Conservation (phyloP, 495 filamentous ascomycete species). For the Aspergillus kassunensis region DNA sequence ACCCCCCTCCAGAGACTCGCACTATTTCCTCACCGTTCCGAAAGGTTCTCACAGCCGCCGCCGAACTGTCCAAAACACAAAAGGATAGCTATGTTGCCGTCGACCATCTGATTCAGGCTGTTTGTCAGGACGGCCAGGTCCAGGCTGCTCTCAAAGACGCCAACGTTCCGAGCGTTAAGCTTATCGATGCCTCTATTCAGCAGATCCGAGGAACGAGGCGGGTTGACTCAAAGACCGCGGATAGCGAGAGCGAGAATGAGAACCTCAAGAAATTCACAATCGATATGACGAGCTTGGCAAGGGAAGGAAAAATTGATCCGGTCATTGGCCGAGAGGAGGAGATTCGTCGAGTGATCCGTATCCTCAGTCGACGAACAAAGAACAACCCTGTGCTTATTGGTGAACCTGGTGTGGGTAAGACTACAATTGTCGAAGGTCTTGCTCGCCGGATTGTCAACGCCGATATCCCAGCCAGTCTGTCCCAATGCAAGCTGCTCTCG, state of each 20-base stretch:
- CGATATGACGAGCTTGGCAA: slow-evolving; percentile 90
- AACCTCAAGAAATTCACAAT: slow-evolving; percentile 96
- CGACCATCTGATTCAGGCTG: slow-evolving; percentile 83
- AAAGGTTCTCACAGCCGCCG: slow-evolving; percentile 75
- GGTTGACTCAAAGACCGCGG: slow-evolving; percentile 93
- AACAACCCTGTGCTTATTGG: slow-evolving; percentile 97
- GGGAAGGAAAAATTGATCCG: slow-evolving; percentile 96
- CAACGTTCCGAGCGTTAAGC: slow-evolving; percentile 86
- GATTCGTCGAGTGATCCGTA: slow-evolving; percentile 88
- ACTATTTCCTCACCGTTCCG: slow-evolving; percentile 74
- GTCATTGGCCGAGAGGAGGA: slow-evolving; percentile 98
- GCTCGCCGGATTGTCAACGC: slow-evolving; percentile 91
- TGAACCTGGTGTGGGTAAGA: slow-evolving; percentile 98
- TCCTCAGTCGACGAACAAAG: slow-evolving; percentile 90
- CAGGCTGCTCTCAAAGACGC: slow-evolving; percentile 73
- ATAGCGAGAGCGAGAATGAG: slow-evolving; percentile 84
- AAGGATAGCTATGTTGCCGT: slow-evolving; percentile 93
- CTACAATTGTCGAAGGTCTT: slow-evolving; percentile 95
- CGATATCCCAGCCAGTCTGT: slow-evolving; percentile 93
- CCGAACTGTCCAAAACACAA: slow-evolving; percentile 91
- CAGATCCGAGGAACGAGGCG: slow-evolving; percentile 86
- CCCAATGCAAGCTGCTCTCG: slow-evolving; percentile 86
- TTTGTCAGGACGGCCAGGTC: slow-evolving; percentile 74
- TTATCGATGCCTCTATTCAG: slow-evolving; percentile 81
- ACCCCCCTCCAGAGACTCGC: slow-evolving; percentile 85